Evolutionary conservation across 768 basidiomycete species (phyloP).

Genomic region (Mycena sanguinolenta): DNA sequence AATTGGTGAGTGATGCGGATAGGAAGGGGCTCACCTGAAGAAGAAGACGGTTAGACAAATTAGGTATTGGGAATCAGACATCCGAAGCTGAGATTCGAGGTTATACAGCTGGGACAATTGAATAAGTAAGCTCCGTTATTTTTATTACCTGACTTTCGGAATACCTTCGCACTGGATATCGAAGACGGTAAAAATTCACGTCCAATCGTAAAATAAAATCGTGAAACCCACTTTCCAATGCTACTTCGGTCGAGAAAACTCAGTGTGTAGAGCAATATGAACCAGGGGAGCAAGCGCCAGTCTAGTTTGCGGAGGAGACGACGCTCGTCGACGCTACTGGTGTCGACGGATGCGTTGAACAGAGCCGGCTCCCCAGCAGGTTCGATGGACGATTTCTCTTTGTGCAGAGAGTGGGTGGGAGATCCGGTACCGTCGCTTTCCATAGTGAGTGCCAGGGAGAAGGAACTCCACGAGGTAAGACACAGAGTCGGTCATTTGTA

Average conservation of each 20-base stretch:
- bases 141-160: constrained; percentile 23
- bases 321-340: constrained; percentile 65
- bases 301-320: constrained; percentile 73
- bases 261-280: constrained; percentile 79
- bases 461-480: neutral
- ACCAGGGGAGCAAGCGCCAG: constrained; percentile 79
- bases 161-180: constrained; percentile 68
- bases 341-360: constrained; percentile 67
- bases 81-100: constrained; percentile 67
- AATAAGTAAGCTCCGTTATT: neutral
- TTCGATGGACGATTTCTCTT: constrained; percentile 26
- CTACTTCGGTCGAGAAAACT: constrained; percentile 77
- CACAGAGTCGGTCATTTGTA: neutral
- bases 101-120: constrained; percentile 65
- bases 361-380: constrained; percentile 41
- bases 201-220: neutral
- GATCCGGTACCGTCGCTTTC: constrained; percentile 20
- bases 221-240: constrained; percentile 66
- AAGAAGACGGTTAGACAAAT: constrained; percentile 82
- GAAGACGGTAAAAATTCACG: neutral
- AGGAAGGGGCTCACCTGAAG: constrained; percentile 30
- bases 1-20: neutral
- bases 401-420: constrained; percentile 3
- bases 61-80: constrained; percentile 75
- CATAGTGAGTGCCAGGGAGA: constrained; percentile 19